These are phyloP conservation scores for Lolium perenne DNA, from an alignment of 176 grass and related monocot genomes.

Conservation along the genomic window DNA sequence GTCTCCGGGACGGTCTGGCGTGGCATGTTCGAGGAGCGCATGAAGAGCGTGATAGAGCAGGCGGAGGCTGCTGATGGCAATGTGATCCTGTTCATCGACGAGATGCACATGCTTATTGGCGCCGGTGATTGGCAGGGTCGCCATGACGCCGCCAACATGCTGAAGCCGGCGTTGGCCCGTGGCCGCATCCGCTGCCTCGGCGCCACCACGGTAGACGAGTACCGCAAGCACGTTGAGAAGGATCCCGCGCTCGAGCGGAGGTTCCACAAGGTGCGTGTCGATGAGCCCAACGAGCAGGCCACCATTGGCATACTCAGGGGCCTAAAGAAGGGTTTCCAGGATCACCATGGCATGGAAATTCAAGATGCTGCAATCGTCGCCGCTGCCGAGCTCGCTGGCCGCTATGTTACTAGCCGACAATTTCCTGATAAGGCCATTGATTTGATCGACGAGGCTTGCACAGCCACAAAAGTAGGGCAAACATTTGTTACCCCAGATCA, in stretches of 20 bases:
- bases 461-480: not conserved
- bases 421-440: conserved; percentile 97
- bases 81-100: not conserved
- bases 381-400: not conserved
- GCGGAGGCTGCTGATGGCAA: not conserved
- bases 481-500: not conserved
- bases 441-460: conserved; percentile 66
- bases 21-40: conserved; percentile 35
- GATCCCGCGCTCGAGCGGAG: not conserved
- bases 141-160: not conserved
- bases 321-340: not conserved
- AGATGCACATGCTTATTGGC: not conserved
- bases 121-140: not conserved
- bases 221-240: not conserved
- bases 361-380: conserved; percentile 19
- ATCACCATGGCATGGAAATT: not conserved
- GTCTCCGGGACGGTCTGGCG: not conserved
- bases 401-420: conserved; percentile 8
- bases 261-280: conserved; percentile 6
- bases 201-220: not conserved
- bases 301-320: conserved; percentile 18
- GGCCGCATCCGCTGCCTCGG: conserved; percentile 1
- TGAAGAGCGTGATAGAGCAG: not conserved
- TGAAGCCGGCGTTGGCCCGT: conserved; percentile 1
- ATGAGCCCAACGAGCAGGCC: not conserved